These are phyloP conservation scores for Cryptococcus sp. DNA, from an alignment of 1,284 basidiomycete species.

Conservation along the genomic window DNA sequence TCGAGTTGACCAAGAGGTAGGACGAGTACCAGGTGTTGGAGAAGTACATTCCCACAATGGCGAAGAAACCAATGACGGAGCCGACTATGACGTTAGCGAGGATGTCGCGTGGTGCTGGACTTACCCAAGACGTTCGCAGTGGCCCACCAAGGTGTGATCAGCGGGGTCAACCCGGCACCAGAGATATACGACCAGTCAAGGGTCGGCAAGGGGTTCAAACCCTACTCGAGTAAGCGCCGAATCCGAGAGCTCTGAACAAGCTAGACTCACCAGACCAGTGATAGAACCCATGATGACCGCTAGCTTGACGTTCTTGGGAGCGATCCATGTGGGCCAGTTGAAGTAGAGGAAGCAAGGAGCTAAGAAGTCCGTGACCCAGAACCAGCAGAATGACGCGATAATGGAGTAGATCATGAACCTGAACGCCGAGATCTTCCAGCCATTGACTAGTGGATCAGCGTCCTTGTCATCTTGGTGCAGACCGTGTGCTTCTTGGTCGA, in stretches of 20 bases:
- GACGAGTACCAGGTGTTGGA: conserved; percentile 13
- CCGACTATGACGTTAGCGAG: conserved; percentile 1
- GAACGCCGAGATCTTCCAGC: conserved; percentile 25
- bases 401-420: conserved; percentile 18
- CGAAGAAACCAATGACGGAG: conserved; percentile 11
- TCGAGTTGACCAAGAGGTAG: conserved; percentile 18
- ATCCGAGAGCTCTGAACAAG: too few species aligned
- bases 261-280: conserved; percentile 27
- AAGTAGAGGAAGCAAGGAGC: conserved; percentile 52
- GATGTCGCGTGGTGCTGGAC: neutral
- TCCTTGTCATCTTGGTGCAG: conserved; percentile 1
- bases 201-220: conserved; percentile 44
- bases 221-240: too few species aligned
- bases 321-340: conserved; percentile 64
- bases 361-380: conserved; percentile 21
- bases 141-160: conserved; percentile 22
- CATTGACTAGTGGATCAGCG: conserved; percentile 13
- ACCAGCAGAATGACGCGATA: conserved; percentile 19
- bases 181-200: conserved; percentile 37
- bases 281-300: conserved; percentile 24
- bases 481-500: neutral
- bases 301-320: conserved; percentile 42
- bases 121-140: conserved; percentile 60
- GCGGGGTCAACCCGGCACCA: conserved; percentile 18
- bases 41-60: conserved; percentile 14